A percentile compares a stretch with the other conserved stretches of the same genome.
These are phyloP conservation scores for Apophysomyces sp. DNA, from an alignment of 371 early-diverging fungal genomes.

Conservation along the genomic window DNA sequence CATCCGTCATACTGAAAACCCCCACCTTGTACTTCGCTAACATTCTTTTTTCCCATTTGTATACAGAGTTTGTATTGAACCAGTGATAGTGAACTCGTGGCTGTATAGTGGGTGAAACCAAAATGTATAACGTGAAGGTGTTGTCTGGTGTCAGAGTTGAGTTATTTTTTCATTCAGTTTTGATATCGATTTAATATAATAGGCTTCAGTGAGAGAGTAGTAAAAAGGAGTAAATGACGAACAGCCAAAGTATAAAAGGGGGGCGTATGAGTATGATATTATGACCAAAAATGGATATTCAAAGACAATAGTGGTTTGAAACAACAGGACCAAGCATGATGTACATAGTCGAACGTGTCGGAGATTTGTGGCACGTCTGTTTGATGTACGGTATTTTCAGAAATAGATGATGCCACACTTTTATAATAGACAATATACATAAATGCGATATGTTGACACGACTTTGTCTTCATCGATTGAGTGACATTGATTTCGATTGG, in stretches of 20 bases:
- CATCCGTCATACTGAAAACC: not conserved
- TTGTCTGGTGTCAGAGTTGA: not conserved
- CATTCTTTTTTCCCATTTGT: not conserved
- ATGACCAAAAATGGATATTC: not conserved
- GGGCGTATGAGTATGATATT: no score
- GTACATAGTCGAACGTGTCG: not conserved
- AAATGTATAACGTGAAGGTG: not conserved
- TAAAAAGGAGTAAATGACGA: no score
- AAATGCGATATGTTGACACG: no score
- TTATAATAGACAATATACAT: no score
- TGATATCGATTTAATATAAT: no score
- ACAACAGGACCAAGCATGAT: not conserved
- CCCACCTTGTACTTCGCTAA: not conserved
- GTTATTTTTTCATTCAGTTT: no score
- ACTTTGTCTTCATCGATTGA: no score
- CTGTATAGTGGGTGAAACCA: not conserved
- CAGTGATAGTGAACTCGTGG: not conserved
- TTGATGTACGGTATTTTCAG: not conserved
- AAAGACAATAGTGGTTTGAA: conserved; percentile 1
- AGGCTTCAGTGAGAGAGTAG: not conserved
- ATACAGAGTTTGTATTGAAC: not conserved
- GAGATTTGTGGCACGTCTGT: conserved; percentile 1
- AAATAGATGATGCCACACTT: no score
- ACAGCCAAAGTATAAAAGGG: no score
- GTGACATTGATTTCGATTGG: no score